Conservation (phyloP, 768 basidiomycete species). For the Collybia sordida region DNA sequence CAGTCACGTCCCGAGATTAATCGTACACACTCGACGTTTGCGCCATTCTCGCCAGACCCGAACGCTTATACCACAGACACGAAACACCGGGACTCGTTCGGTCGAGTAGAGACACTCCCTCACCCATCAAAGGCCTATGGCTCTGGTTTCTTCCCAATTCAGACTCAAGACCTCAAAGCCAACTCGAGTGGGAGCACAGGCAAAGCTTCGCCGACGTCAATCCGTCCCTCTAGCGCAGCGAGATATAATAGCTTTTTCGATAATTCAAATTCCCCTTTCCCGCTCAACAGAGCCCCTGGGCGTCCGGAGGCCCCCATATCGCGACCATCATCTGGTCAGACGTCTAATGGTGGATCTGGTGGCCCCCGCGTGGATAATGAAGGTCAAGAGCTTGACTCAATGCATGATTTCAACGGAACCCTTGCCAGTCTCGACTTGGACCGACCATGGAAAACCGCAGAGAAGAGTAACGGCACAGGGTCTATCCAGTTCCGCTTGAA, state of each 20-base stretch:
- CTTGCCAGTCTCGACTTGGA: slow-evolving; percentile 75
- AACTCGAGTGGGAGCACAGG: slow-evolving; percentile 13
- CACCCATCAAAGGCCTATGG: slow-evolving; percentile 50
- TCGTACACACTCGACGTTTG: slow-evolving; percentile 48
- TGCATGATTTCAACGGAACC: slow-evolving; percentile 75
- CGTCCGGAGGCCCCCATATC: slow-evolving; percentile 51
- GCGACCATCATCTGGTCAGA: slow-evolving; percentile 52
- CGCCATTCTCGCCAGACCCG: slow-evolving; percentile 81
- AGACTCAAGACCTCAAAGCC: slow-evolving; percentile 38
- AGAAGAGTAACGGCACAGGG: slow-evolving; percentile 13
- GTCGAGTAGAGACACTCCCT: slow-evolving; percentile 41
- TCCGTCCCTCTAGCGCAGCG: slow-evolving; percentile 42
- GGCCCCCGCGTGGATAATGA: slow-evolving; percentile 17
- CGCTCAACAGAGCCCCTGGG: slow-evolving; percentile 37
- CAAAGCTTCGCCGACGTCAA: slow-evolving; percentile 35
- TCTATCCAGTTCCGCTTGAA: slow-evolving; percentile 10
- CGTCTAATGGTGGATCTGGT: slow-evolving; percentile 14
- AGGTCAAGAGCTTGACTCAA: slow-evolving; percentile 45
- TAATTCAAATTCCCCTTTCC: slow-evolving; percentile 30
- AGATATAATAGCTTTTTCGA: slow-evolving; percentile 50
- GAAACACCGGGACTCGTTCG: slow-evolving; percentile 33
- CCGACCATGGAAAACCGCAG: slow-evolving; percentile 27
- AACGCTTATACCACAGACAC: slow-evolving; percentile 41
- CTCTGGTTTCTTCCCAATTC: slow-evolving; percentile 48
- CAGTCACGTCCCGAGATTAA: slow-evolving; percentile 32